These are phyloP conservation scores for Cordyceps javanica DNA, from an alignment of 2,329 filamentous ascomycete species.

Conservation along the genomic window DNA sequence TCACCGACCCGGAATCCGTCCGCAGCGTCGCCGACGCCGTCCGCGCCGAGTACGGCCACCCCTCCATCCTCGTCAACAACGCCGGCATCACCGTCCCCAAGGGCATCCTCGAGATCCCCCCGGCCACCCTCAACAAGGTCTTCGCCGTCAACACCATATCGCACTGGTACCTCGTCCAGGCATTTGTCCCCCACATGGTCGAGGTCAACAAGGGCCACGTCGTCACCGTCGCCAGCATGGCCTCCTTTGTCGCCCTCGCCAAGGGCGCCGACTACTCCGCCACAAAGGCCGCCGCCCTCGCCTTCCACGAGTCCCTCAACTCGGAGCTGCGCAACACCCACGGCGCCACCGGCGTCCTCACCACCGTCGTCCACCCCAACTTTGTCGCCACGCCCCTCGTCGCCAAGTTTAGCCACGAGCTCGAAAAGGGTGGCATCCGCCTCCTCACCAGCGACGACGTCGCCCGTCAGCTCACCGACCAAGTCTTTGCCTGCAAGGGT, in stretches of 20 bases:
- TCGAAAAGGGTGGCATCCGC: constrained; percentile 16
- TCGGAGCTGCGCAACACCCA: constrained; percentile 49
- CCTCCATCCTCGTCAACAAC: constrained; percentile 51
- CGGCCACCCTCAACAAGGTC: constrained; percentile 50
- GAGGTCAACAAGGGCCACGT: constrained; percentile 57
- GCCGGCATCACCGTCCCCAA: constrained; percentile 51
- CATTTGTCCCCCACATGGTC: constrained; percentile 58
- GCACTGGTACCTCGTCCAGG: constrained; percentile 54
- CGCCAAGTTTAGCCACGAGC: constrained; percentile 19
- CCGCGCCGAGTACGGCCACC: constrained; percentile 46
- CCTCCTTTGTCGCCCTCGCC: constrained; percentile 51
- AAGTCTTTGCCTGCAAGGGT: constrained; percentile 34
- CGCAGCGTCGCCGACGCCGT: constrained; percentile 40
- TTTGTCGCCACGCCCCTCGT: constrained; percentile 21
- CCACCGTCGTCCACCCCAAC: constrained; percentile 50
- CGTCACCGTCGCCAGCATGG: constrained; percentile 57
- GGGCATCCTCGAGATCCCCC: constrained; percentile 46
- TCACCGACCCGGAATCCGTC: constrained; percentile 48
- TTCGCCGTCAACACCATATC: constrained; percentile 60
- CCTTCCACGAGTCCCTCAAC: constrained; percentile 56
- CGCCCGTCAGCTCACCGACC: constrained; percentile 32
- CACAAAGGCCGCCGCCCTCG: constrained; percentile 54
- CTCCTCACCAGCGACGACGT: constrained; percentile 26
- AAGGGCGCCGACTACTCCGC: constrained; percentile 58
- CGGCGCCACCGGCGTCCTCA: constrained; percentile 52